Percentiles rank a stretch among this genome's conserved stretches.
Evolutionary conservation across 2,329 filamentous ascomycete species (phyloP).

Genomic region (Colletotrichum falcatum): DNA sequence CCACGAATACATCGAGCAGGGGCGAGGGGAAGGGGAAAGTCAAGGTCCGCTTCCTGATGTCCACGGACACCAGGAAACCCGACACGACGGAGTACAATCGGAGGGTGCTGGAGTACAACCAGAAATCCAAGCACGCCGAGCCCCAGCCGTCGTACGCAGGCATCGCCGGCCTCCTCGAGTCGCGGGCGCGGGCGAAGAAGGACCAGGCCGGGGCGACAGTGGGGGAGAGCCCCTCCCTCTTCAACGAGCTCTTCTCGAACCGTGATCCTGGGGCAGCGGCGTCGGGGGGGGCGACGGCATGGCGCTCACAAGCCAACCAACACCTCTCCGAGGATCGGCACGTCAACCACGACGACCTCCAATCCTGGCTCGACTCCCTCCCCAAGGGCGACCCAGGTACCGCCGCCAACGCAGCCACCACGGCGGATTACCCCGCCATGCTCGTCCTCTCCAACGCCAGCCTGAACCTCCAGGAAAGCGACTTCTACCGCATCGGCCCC

Average conservation of each 20-base stretch:
- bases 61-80: conserved; percentile 22
- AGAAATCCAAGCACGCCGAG: background rate
- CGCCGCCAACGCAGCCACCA: background rate
- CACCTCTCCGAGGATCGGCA: conserved; percentile 8
- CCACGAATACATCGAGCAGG: background rate
- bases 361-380: conserved; percentile 37
- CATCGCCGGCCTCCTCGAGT: conserved; percentile 15
- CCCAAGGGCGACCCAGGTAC: conserved; percentile 8
- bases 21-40: background rate
- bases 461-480: conserved; percentile 70
- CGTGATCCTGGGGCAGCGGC: background rate
- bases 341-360: conserved; percentile 36
- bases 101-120: background rate
- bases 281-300: background rate
- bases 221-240: conserved; percentile 14
- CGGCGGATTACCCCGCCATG: conserved; percentile 46
- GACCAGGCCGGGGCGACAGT: background rate
- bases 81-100: conserved; percentile 23
- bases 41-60: conserved; percentile 35
- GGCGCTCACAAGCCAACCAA: background rate
- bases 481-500: conserved; percentile 77
- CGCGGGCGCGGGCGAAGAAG: background rate
- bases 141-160: background rate
- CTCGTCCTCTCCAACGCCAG: conserved; percentile 71
- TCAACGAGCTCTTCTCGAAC: conserved; percentile 33